A percentile compares a stretch with the other conserved stretches of the same genome.
Evolutionary conservation across 768 basidiomycete species (phyloP).

Genomic region (Boletus reticuloceps): DNA sequence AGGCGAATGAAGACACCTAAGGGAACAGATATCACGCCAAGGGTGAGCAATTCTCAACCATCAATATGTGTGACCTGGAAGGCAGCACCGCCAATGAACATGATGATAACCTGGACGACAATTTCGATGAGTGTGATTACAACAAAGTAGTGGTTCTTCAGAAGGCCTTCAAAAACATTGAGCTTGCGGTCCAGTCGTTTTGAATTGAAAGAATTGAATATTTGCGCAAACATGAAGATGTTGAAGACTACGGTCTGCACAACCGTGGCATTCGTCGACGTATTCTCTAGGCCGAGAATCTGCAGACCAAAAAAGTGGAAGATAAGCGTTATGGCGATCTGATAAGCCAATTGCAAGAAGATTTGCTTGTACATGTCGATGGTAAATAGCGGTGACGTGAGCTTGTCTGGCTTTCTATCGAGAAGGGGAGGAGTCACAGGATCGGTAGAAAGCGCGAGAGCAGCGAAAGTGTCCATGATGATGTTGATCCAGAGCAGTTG

Average conservation of each 20-base stretch:
- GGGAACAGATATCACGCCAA: constrained; percentile 86
- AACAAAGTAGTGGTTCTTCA: constrained; percentile 81
- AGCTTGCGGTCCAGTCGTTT: constrained; percentile 80
- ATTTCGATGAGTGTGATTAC: constrained; percentile 84
- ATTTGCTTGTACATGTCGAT: constrained; percentile 98
- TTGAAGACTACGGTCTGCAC: constrained; percentile 94
- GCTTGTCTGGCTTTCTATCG: constrained; percentile 88
- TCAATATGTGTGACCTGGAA: constrained; percentile 82
- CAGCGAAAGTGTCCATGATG: constrained; percentile 98
- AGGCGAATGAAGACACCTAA: constrained; percentile 79
- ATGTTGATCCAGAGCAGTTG: constrained; percentile 99
- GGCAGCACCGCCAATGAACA: constrained; percentile 87
- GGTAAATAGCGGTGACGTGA: constrained; percentile 84
- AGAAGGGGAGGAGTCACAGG: constrained; percentile 80
- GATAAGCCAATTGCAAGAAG: constrained; percentile 82
- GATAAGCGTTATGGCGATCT: constrained; percentile 76
- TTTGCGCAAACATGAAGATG: constrained; percentile 96
- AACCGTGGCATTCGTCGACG: constrained; percentile 36
- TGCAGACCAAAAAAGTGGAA: constrained; percentile 81
- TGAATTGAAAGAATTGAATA: constrained; percentile 94
- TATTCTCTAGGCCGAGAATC: constrained; percentile 62
- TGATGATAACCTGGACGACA: constrained; percentile 80
- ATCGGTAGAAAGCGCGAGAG: constrained; percentile 95
- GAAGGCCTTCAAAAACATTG: constrained; percentile 86
- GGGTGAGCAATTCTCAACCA: constrained; percentile 82